Evolutionary conservation across 306 rosid species (phyloP), one percentile per base, ranked within the genome.

Genomic region (Cucumis cinereus): DNA sequence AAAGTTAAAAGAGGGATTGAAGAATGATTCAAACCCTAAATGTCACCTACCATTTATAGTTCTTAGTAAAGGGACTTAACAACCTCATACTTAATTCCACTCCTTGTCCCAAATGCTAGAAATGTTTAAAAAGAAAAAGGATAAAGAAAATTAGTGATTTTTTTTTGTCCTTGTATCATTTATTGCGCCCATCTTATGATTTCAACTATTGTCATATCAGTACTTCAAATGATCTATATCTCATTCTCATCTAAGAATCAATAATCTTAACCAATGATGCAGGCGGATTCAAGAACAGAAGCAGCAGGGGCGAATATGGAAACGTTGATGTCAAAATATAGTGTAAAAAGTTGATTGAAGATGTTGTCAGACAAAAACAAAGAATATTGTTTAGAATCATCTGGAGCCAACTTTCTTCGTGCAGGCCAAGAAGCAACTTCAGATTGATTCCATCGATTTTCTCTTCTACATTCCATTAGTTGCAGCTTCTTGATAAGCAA

Each of bases 271-370:
- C 20, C 13, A 19, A 28, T 72, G 47, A 74, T 77, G 87, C 89
- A 93, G 98, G 93, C 83, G 70, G 80, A 74, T 83, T 79, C 92
- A 90, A 84, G 90, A 86, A 78, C 88, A 89, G 81, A 90, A 83
- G 83, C 88, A 84, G 72, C 93, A 86, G 4, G 90, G 93, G 79
- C 87, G 87, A 47, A 30, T 93, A 54, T 90, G 98, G 98, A 83
- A 57, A 80, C 89, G 85, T 40, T 88, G 81, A 90, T 78, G 38
- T 58, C 41, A 19, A 78, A 70, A 30, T 68, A 58, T 68, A 58
- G 79, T 75, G 82, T 82, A 61, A 80, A 75, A 54, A 60, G 76
- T 43, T 41, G 79, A 75, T 16, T 56, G 47, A 73, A 76, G 43
- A 7, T 58, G 40, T 41, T 24, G 9, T 74, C 28, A 10, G 41